Conservation (phyloP, 148 eudicot species). For the Talinum fruticosum region DNA sequence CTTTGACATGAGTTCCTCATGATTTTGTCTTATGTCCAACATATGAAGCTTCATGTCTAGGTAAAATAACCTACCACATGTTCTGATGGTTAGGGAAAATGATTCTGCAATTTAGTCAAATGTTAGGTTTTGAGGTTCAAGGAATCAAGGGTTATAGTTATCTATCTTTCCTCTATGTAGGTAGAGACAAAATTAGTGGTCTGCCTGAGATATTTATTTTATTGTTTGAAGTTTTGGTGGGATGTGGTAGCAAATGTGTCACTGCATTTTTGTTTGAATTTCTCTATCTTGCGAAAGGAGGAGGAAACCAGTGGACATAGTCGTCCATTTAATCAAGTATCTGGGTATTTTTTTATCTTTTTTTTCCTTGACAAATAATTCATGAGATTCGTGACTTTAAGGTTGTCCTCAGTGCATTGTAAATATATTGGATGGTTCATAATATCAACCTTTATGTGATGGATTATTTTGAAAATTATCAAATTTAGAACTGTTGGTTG, state of each 20-base stretch:
- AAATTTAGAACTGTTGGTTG: neutral
- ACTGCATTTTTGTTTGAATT: neutral
- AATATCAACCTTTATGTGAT: neutral
- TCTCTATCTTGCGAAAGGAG: neutral
- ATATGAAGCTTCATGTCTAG: neutral
- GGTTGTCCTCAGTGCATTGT: neutral
- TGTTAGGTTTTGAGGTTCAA: neutral
- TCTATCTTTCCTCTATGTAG: conserved; percentile 11
- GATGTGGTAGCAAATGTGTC: neutral
- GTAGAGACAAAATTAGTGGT: conserved; percentile 29
- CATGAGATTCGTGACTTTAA: neutral
- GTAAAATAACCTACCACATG: neutral
- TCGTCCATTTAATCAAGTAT: neutral
- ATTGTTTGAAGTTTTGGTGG: neutral
- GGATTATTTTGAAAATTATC: neutral
- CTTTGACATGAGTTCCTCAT: neutral
- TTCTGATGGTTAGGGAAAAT: neutral
- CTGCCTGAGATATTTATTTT: conserved; percentile 16
- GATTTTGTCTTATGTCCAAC: neutral
- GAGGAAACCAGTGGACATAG: neutral
- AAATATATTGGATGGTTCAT: neutral
- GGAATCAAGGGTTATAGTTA: conserved; percentile 10
- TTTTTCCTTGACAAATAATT: neutral
- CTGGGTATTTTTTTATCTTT: neutral
- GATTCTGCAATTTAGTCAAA: neutral